Base-by-base conservation (phyloP, 2,329 filamentous ascomycete genomes). In the Colletotrichum sp. region DNA sequence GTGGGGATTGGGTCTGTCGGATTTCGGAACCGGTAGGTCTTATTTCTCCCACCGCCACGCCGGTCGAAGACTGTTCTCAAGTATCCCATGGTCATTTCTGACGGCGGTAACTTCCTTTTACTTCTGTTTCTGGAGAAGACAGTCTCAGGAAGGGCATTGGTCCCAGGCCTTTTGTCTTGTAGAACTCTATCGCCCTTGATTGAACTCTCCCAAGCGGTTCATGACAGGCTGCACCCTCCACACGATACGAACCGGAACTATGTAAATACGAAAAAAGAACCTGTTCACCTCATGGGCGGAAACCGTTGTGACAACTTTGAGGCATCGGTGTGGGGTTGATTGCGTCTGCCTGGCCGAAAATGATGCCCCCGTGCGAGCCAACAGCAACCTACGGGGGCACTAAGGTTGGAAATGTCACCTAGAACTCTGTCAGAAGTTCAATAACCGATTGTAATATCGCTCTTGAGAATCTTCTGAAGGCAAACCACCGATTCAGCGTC, bases 261-360 rank as follows among this genome's bases (percentile, higher is more conserved):
- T 58, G 18, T 30, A 28, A 58, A 30, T 58, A 26, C 55, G 24
- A 52, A 21, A 52, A 36, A 38, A 26, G 21, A 21, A 64, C 60
- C 32, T 38, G 60, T 64, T 64, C 60, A 36, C 30, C 60, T 36
- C 30, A 64, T 64, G 34, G 34, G n/a, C 21, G 61, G 32, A 64
- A 64, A 26, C 61, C 61, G 61, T 64, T 64, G 61, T 34, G 21
- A 38, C 34, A 34, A 16, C 61, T 64, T 64, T 64, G 34, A 64
- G 61, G 32, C 61, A 64, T 64, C 32, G 7, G 21, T 64, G 61
- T 26, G 32, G 61, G 61, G 61, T 21, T 64, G 61, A 15, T 38
- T 43, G 34, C 61, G 61, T 64, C 61, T 36, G n/a, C 58, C 2
- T 64, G 34, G 30, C 61, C 61, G 61, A 38, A 64, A 64, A 38